A percentile compares a stretch with the other conserved stretches of the same genome.
Evolutionary conservation across 2,329 filamentous ascomycete species (phyloP).

Genomic region (Botrytis tulipae): DNA sequence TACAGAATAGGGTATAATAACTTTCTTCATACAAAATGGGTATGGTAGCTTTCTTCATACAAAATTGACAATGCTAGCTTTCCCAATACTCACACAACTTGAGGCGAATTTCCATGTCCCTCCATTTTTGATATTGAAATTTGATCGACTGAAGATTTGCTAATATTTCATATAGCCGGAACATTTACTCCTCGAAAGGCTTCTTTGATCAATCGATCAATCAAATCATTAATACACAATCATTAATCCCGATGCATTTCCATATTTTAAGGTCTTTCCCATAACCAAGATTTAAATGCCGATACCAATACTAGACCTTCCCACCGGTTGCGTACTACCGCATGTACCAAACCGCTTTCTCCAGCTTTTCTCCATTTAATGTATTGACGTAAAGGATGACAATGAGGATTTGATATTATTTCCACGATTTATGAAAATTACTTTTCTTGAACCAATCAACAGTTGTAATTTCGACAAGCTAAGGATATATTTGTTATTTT

Average conservation of each 20-base stretch:
- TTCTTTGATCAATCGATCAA: neutral
- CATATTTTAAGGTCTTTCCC: neutral
- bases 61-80: neutral
- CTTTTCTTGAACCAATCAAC: neutral
- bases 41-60: neutral
- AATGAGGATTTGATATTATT: neutral
- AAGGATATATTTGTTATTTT: neutral
- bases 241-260: neutral
- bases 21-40: neutral
- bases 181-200: neutral
- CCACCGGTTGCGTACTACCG: neutral
- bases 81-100: neutral
- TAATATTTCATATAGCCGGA: neutral
- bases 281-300: constrained; percentile 5
- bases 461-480: neutral
- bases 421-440: neutral
- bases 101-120: too few relatives aligned
- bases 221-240: neutral
- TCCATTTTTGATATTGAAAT: too few relatives aligned
- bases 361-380: neutral
- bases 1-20: neutral
- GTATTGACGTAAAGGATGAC: neutral
- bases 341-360: neutral
- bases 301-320: neutral
- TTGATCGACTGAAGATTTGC: neutral